Conservation (phyloP, 192 early-diverging fungal genomes). For the Endogone sp. region DNA sequence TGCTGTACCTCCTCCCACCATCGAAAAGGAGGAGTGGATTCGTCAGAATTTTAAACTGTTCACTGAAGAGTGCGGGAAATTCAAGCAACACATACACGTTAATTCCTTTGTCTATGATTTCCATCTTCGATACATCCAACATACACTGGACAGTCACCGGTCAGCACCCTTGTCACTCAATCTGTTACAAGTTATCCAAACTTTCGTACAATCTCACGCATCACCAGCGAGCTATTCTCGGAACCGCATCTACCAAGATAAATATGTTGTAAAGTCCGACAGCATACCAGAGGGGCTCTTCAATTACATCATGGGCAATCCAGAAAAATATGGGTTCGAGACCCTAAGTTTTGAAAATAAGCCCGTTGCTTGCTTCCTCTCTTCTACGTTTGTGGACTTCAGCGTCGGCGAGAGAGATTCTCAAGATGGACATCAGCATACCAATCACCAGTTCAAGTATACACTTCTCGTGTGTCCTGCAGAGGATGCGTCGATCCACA, state of each 20-base stretch:
- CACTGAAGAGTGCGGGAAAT: conserved; percentile 52
- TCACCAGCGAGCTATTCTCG: conserved; percentile 44
- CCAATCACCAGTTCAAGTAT: not conserved
- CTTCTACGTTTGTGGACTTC: not conserved
- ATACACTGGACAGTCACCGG: conserved; percentile 33
- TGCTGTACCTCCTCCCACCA: conserved; percentile 23
- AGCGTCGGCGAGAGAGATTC: not conserved
- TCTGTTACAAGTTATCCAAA: conserved; percentile 42
- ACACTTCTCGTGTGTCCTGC: not conserved
- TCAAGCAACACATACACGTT: conserved; percentile 55
- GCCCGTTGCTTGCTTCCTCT: not conserved
- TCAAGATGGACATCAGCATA: not conserved
- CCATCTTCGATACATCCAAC: conserved; percentile 46
- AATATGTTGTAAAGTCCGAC: conserved; percentile 28
- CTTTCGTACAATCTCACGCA: conserved; percentile 39
- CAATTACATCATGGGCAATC: conserved; percentile 36
- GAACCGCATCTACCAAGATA: conserved; percentile 48
- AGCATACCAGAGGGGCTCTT: conserved; percentile 29
- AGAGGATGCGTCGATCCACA: not conserved
- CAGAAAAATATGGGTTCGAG: conserved; percentile 28
- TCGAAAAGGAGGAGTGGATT: conserved; percentile 26
- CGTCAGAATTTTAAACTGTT: conserved; percentile 44
- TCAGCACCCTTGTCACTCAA: conserved; percentile 34
- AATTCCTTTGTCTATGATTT: conserved; percentile 64
- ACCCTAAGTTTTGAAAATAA: not conserved